Conservation (phyloP, 805 yeast species). For the Trichomonascus vanleenenianus region DNA sequence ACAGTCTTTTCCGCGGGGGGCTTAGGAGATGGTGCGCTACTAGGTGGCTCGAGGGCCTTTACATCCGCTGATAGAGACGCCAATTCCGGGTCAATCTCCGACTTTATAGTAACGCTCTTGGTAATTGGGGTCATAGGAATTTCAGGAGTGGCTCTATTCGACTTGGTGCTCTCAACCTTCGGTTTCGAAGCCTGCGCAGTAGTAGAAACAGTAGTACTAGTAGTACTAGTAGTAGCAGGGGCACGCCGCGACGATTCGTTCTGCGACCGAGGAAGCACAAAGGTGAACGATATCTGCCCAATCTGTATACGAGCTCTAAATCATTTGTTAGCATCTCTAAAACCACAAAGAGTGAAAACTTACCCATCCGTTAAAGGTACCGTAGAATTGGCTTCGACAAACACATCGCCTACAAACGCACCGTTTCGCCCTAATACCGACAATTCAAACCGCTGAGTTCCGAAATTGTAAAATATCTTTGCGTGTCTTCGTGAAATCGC, state of each 20-base stretch:
- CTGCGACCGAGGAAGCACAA: conserved; percentile 55
- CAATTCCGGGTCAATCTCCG: background rate
- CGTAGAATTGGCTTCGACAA: conserved; percentile 85
- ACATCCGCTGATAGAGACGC: background rate
- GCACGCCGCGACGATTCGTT: background rate
- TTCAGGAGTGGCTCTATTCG: no score
- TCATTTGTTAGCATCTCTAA: background rate
- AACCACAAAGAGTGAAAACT: conserved; percentile 19
- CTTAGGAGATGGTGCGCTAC: background rate
- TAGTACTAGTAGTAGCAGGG: no score
- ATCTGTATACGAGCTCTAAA: conserved; percentile 61
- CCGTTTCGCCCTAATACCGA: conserved; percentile 93
- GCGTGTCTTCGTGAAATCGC: conserved; percentile 94
- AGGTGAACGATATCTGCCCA: conserved; percentile 84
- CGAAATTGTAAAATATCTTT: conserved; percentile 91
- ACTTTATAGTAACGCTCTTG: no score
- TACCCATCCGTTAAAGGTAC: conserved; percentile 78
- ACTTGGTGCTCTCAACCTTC: no score
- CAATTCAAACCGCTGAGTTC: conserved; percentile 88
- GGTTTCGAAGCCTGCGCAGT: no score
- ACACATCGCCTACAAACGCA: conserved; percentile 87
- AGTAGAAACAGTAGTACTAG: no score
- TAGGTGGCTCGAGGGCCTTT: background rate
- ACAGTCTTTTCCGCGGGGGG: background rate
- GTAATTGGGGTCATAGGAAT: no score